phyloP scores from a whole-genome alignment of 2,329 filamentous ascomycete genomes.

The Aspergillus caelatus region DNA sequence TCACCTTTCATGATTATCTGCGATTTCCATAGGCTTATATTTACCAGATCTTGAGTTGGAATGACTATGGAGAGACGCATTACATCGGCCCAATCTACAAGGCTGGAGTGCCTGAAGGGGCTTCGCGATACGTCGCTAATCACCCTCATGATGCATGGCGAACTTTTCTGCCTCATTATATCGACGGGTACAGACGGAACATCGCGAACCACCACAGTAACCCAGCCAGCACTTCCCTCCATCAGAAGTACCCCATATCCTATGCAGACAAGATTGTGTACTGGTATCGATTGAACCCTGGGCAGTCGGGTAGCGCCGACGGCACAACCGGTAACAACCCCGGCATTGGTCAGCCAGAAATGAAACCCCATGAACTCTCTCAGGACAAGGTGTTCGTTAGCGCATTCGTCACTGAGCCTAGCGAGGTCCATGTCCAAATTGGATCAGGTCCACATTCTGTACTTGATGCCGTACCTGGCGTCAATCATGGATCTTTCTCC shows the following conservation, averaged over 20 bases:
- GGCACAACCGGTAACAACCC: constrained; percentile 41
- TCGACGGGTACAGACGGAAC: constrained; percentile 35
- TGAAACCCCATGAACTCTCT: constrained; percentile 31
- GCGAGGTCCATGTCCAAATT: constrained; percentile 33
- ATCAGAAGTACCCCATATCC: constrained; percentile 16
- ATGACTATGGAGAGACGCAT: constrained; percentile 63
- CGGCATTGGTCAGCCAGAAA: constrained; percentile 27
- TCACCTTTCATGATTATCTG: not conserved
- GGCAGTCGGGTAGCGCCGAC: constrained; percentile 28
- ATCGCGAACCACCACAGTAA: constrained; percentile 6
- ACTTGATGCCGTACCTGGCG: constrained; percentile 27
- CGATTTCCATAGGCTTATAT: not conserved
- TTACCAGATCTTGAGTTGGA: constrained; percentile 59
- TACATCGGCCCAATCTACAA: constrained; percentile 57
- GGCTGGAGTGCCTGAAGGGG: constrained; percentile 53
- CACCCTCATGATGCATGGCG: constrained; percentile 33
- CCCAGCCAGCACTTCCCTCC: constrained; percentile 34
- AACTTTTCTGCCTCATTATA: constrained; percentile 36
- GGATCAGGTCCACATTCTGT: constrained; percentile 24
- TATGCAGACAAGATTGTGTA: constrained; percentile 35
- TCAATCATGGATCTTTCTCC: constrained; percentile 37
- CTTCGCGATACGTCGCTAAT: constrained; percentile 32
- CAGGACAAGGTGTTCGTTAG: constrained; percentile 38
- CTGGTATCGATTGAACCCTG: constrained; percentile 40
- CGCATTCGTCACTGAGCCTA: constrained; percentile 28